Evolutionary conservation across 1,139 yeast species (phyloP), one percentile per base, ranked within the genome.

Genomic region (Arxiozyma heterogenica): DNA sequence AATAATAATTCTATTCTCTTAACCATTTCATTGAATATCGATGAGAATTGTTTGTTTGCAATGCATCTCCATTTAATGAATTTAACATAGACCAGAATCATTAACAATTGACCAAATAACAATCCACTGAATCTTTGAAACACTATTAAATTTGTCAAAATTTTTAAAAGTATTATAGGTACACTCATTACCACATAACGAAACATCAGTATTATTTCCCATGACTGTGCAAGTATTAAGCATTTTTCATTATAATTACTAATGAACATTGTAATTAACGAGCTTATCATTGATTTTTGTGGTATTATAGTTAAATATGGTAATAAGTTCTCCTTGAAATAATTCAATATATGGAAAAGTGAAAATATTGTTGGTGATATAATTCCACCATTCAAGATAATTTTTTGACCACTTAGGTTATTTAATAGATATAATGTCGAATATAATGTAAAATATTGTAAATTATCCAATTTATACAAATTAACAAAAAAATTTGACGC

Each of bases 301-400:
- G 43, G 50, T 12, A 41, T 47, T 41, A 64, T 55, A 1, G 75
- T 73, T 41, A 70, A 41, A 50, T 61, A 59, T 42, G 71, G 71
- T 51, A 74, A 57, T 34, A 74, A 50, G 50, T 65, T 65, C 23
- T 66, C 64, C 54, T 70, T 72, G 54, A 79, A 75, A 67, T 82
- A 82, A 43, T 75, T 73, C 57, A 81, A 67, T 25, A 77, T 69
- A 67, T 82, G 86, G 71, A 82, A 82, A 3, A 78, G 57, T 0
- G 84, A 79, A 66, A 76, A 82, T n/a, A 82, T 77, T 4, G 75
- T 71, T 57, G 79, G 82, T 34, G 85, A 77, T 62, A 78, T 78
- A 48, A 79, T 70, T 11, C 74, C 67, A n/a, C 76, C 76, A 9
- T 70, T 62, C 22, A 75, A 62, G 21, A 62, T 58, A 12, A 61